A percentile compares a stretch with the other conserved stretches of the same genome.
phyloP scores from a whole-genome alignment of 1,139 yeast species.

The Geotrichum carabidarum region DNA sequence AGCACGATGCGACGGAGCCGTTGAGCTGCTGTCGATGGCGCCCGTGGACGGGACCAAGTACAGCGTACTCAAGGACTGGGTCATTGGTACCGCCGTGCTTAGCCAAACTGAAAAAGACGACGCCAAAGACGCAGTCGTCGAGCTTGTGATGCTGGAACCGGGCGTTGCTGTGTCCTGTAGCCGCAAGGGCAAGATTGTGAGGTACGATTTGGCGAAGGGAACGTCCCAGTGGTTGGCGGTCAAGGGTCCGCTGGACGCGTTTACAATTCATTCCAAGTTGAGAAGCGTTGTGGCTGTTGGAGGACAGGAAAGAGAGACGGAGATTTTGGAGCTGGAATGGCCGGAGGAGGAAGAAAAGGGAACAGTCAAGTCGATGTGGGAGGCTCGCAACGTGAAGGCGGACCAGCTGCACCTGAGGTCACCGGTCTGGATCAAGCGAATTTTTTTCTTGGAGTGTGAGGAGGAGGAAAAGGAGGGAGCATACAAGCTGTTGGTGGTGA shows the following conservation, averaged over 20 bases:
- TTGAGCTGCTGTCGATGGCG: constrained; percentile 12
- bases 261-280: constrained; percentile 17
- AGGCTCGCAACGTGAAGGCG: constrained; percentile 40
- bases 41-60: constrained; percentile 1
- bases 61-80: constrained; percentile 5
- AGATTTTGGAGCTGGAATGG: constrained; percentile 26
- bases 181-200: constrained; percentile 21
- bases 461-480: constrained; percentile 1
- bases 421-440: constrained; percentile 37
- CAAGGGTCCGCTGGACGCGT: constrained; percentile 20
- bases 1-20: constrained; percentile 19
- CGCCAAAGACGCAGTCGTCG: constrained; percentile 16
- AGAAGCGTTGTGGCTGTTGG: constrained; percentile 36
- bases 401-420: constrained; percentile 37
- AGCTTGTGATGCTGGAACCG: constrained; percentile 10
- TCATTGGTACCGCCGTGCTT: constrained; percentile 5
- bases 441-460: constrained; percentile 30
- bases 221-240: constrained; percentile 13
- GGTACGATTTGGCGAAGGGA: constrained; percentile 16
- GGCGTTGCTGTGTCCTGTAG: constrained; percentile 14
- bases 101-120: background rate
- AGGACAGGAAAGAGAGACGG: constrained; percentile 47
- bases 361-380: constrained; percentile 28
- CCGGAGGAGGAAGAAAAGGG: background rate
- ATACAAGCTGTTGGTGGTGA: constrained; percentile 54